Evolutionary conservation across 768 basidiomycete species (phyloP).

Genomic region (Ramaria sp.): DNA sequence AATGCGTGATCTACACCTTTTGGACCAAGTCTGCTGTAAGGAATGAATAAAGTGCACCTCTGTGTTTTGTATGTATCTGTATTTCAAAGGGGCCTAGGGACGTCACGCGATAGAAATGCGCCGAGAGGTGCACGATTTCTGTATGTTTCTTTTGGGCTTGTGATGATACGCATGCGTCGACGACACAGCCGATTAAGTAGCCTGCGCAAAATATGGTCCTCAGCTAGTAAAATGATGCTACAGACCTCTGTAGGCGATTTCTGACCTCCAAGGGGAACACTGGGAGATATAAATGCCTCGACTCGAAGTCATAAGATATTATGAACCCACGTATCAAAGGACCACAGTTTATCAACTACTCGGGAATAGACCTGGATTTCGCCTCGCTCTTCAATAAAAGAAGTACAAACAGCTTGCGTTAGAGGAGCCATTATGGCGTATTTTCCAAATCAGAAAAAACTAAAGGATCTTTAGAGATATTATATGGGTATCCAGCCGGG

Average conservation of each 20-base stretch:
- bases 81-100: constrained; percentile 33
- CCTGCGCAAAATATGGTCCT: constrained; percentile 25
- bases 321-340: background rate
- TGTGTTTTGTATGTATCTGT: constrained; percentile 34
- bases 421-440: background rate
- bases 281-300: constrained; percentile 14
- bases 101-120: constrained; percentile 43
- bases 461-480: too few relatives aligned
- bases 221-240: background rate
- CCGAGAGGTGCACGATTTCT: constrained; percentile 51
- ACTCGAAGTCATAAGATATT: background rate
- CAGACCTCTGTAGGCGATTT: background rate
- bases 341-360: background rate
- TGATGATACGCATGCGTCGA: constrained; percentile 42
- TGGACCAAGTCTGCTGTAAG: constrained; percentile 50
- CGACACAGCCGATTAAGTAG: constrained; percentile 42
- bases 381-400: background rate
- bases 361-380: background rate
- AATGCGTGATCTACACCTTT: constrained; percentile 31
- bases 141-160: constrained; percentile 37
- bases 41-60: constrained; percentile 44
- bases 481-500: too few relatives aligned
- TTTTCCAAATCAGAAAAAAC: too few relatives aligned
- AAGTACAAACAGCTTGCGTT: background rate
- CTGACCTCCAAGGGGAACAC: constrained; percentile 45